Base-by-base conservation (phyloP, 2,329 filamentous ascomycete species). In the Ophiocordyceps australis region DNA sequence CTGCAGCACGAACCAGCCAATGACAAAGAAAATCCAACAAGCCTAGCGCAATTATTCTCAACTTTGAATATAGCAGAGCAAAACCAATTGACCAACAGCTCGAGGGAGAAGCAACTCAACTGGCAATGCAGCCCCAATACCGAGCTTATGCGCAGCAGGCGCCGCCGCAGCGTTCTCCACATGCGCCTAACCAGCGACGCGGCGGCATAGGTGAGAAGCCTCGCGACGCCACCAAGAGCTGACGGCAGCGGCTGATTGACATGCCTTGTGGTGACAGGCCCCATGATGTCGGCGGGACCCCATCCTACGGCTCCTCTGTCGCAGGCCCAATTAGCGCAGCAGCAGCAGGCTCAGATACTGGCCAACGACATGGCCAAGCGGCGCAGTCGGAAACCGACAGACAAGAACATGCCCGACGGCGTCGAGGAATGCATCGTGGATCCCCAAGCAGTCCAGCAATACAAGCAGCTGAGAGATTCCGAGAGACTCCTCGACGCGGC, bases 331-430 rank as follows among this genome's bases (percentile, higher is more conserved):
- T 51, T 63, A 31, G 50, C 47, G 17, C 51, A 55, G 35, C 59
- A 66, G 33, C 62, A 66, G 34, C 60, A 62, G 32, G 50, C 54
- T 20, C 55, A 60, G 31, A 57, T 55, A 14, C 58, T 53, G 35
- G 67, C 69, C 23, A 63, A 60, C 37, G 74, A 80, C 46, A 61
- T 70, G 34, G 73, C 77, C 23, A 82, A 85, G 49, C 72, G 83
- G 32, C 73, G 81, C 38, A 82, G 80, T 43, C 73, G 74, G 45
- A 91, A 86, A 52, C 89, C 89, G 2, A 94, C 83, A 30, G 89
- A 98, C 52, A 92, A 82, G 62, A 89, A 82, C 40, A 72, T 98
- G 15, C 85, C 89, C 20, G 85, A 95, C 35, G 83, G 81, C 29
- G 65, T 93, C 23, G 85, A 91, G 39, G 74, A 82, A 24, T 68